Base-by-base conservation (phyloP, 495 filamentous ascomycete species). In the Trypethelium eluteriae region DNA sequence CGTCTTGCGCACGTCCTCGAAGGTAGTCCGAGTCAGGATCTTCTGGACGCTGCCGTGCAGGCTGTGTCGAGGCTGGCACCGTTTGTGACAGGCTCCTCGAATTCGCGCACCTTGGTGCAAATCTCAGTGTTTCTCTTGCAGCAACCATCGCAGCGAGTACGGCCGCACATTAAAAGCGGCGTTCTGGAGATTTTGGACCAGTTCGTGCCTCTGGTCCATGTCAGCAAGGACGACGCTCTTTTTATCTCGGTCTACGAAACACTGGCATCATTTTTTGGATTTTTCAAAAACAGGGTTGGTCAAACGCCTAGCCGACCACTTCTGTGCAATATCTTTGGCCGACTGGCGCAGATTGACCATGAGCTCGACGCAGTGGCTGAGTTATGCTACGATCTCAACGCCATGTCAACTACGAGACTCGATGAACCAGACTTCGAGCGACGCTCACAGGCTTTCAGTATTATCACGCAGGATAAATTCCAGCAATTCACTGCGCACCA, bases 391-490 rank as follows among this genome's bases (percentile, higher is more conserved):
- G 86, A 89, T 69, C 79, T 99, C 25, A 98, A 99, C 70, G 86
- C 93, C 2, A 90, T 87, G 70, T 84, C 82, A 2, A 73, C 69
- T 32, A 83, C 77, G 39, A 86, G 84, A 36, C 80, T 98, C 38
- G 88, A 92, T 72, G 88, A 92, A 71, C 89, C 92, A 1, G 89
- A 99, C 74, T 96, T 93, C 76, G 88, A 93, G 61, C 84, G 86
- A 59, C 85, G 94, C 34, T 79, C 93, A 16, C 75, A 82, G 53
- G 95, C 90, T 34, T 97, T 95, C 77, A 87, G 82, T 64, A 74
- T 77, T 3, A 86, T 98, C 70, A 90, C 86, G 53, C 84, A 86
- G 38, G 74, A 79, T 2, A 72, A 78, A 62, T 77, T 80, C 44
- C 69, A 67, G 1, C 78, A 76, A 0, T 84, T 93, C 44, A 88